These are phyloP conservation scores for Ophiostoma angusticollis DNA, from an alignment of 2,329 filamentous ascomycete species.

Conservation along the genomic window DNA sequence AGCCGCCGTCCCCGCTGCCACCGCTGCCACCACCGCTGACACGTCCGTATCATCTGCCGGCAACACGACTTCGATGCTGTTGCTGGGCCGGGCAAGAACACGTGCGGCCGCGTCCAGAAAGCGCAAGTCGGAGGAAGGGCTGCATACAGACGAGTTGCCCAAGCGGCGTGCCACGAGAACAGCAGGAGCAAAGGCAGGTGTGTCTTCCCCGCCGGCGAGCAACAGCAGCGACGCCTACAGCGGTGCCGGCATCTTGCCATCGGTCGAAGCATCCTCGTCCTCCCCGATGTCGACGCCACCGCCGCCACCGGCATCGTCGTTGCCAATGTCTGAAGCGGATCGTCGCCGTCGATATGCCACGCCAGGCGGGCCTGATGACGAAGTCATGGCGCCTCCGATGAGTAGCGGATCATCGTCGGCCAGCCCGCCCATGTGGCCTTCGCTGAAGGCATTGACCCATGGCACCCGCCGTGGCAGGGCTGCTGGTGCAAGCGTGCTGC, in stretches of 20 bases:
- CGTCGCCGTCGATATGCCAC: constrained; percentile 24
- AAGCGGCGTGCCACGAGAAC: constrained; percentile 10
- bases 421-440: constrained; percentile 36
- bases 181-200: background rate
- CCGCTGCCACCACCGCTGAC: background rate
- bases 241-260: constrained; percentile 14
- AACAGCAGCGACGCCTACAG: background rate
- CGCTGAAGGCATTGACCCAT: constrained; percentile 37
- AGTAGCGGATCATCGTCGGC: constrained; percentile 37
- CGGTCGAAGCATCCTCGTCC: constrained; percentile 23
- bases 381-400: constrained; percentile 40
- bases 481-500: constrained; percentile 4
- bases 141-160: constrained; percentile 7
- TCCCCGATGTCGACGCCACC: constrained; percentile 18
- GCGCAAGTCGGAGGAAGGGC: constrained; percentile 14
- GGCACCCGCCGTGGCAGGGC: constrained; percentile 22
- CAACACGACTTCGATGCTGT: constrained; percentile 10
- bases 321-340: constrained; percentile 8
- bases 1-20: background rate
- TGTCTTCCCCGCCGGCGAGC: background rate
- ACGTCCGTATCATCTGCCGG: constrained; percentile 3
- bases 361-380: constrained; percentile 22
- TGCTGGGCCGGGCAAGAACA: constrained; percentile 5
- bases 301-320: constrained; percentile 8
- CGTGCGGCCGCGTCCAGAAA: constrained; percentile 6